Conservation (phyloP, 805 yeast species). For the Grigorovia transvaalensis region DNA sequence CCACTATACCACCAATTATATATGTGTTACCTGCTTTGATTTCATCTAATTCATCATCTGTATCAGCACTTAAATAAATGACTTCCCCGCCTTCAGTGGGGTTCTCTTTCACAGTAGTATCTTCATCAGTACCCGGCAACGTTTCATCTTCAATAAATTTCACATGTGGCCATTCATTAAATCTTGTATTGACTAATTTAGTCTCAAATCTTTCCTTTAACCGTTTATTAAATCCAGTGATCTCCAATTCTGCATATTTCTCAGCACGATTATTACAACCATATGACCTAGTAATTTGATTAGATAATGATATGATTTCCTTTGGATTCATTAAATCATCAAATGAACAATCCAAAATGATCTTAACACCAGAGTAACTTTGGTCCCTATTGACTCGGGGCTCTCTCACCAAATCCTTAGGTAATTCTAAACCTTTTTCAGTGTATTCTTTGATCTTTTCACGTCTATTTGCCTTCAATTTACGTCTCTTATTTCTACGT, state of each 20-base stretch:
- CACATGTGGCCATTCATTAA: slow-evolving; percentile 59
- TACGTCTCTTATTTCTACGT: slow-evolving; percentile 46
- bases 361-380: slow-evolving; percentile 36
- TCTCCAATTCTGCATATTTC: slow-evolving; percentile 45
- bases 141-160: slow-evolving; percentile 34
- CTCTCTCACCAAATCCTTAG: slow-evolving; percentile 31
- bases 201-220: slow-evolving; percentile 60
- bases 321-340: slow-evolving; percentile 81
- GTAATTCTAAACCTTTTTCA: slow-evolving; percentile 32
- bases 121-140: slow-evolving; percentile 11
- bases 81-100: not conserved
- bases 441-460: slow-evolving; percentile 28
- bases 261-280: slow-evolving; percentile 59
- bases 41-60: slow-evolving; percentile 54
- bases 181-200: slow-evolving; percentile 42
- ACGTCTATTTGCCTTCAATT: slow-evolving; percentile 33
- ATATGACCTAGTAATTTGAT: slow-evolving; percentile 75
- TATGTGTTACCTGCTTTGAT: slow-evolving; percentile 66
- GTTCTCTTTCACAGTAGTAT: slow-evolving; percentile 22
- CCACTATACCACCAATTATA: slow-evolving; percentile 92
- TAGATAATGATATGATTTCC: slow-evolving; percentile 56
- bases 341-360: slow-evolving; percentile 82
- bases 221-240: slow-evolving; percentile 57
- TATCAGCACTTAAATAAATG: slow-evolving; percentile 77
- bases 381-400: slow-evolving; percentile 36